Evolutionary conservation across 2,329 filamentous ascomycete species (phyloP).

Genomic region (Fusarium xyrophilum): DNA sequence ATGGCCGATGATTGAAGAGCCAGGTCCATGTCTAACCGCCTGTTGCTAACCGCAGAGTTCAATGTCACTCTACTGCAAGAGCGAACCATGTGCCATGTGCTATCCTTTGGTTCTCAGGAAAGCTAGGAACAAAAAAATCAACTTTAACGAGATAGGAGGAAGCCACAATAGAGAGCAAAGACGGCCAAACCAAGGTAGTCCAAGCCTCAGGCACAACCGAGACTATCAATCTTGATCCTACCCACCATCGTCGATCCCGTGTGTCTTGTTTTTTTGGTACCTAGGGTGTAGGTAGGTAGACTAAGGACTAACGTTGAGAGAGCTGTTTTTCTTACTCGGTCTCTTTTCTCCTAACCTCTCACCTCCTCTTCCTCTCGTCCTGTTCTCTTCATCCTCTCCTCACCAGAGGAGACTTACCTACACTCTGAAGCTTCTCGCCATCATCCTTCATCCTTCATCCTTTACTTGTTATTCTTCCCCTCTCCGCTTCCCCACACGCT

Average conservation of each 20-base stretch:
- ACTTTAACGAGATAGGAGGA: background rate
- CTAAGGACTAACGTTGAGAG: constrained; percentile 5
- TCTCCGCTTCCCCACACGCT: constrained; percentile 31
- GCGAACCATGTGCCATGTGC: constrained; percentile 26
- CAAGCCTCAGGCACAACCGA: constrained; percentile 37
- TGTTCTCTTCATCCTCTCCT: background rate
- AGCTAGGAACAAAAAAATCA: constrained; percentile 20
- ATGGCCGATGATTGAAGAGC: constrained; percentile 28
- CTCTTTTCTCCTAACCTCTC: constrained; percentile 10
- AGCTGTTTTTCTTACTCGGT: constrained; percentile 22
- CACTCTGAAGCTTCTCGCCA: background rate
- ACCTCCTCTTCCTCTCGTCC: constrained; percentile 15
- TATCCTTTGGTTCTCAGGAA: background rate
- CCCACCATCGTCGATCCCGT: constrained; percentile 37
- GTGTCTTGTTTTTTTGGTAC: constrained; percentile 28
- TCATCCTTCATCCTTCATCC: constrained; percentile 6
- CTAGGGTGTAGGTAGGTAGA: background rate
- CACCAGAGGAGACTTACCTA: constrained; percentile 23
- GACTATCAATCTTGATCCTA: constrained; percentile 37
- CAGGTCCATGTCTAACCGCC: constrained; percentile 18
- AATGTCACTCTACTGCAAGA: constrained; percentile 33
- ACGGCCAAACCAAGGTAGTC: constrained; percentile 11
- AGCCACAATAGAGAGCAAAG: constrained; percentile 15
- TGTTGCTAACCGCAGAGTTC: constrained; percentile 22
- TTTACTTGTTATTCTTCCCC: constrained; percentile 9